Conservation (phyloP, 2,329 filamentous ascomycete genomes). For the Whalleya microplaca region DNA sequence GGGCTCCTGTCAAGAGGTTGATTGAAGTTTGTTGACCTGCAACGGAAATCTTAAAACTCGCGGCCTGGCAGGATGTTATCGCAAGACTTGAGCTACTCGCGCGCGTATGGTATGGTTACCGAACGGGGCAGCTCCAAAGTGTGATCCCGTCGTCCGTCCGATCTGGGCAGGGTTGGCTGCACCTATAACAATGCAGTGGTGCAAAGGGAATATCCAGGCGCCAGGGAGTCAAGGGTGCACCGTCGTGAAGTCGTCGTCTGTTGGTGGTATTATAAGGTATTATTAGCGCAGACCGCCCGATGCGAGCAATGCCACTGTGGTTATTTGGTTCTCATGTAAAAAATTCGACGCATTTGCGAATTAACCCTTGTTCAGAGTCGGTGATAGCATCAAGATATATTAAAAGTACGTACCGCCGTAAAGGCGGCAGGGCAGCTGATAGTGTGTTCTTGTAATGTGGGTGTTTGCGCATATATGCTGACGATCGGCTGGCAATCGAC, state of each 20-base stretch:
- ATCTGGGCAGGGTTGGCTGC: neutral
- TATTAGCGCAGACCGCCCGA: neutral
- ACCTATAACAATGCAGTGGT: neutral
- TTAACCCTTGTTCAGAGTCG: neutral
- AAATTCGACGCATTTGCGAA: neutral
- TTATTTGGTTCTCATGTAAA: neutral
- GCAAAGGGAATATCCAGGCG: constrained; percentile 2
- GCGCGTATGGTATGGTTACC: neutral
- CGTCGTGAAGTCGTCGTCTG: constrained; percentile 1
- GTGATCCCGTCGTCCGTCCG: neutral
- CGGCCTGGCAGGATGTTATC: neutral
- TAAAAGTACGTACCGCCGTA: neutral
- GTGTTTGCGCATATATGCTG: constrained; percentile 14
- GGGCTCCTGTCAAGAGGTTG: too few species aligned
- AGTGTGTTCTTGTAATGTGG: constrained; percentile 22
- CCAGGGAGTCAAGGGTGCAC: constrained; percentile 14
- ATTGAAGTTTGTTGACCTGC: too few species aligned
- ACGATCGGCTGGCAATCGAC: constrained; percentile 26
- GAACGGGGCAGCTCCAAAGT: neutral
- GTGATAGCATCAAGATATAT: neutral
- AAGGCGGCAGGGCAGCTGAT: constrained; percentile 1
- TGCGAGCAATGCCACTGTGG: neutral
- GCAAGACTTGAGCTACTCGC: neutral
- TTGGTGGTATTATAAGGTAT: neutral
- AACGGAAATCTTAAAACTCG: too few species aligned